Percentiles rank a stretch among this genome's conserved stretches.
Conservation (phyloP, 2,329 filamentous ascomycete species). For the Sporothrix pallida region DNA sequence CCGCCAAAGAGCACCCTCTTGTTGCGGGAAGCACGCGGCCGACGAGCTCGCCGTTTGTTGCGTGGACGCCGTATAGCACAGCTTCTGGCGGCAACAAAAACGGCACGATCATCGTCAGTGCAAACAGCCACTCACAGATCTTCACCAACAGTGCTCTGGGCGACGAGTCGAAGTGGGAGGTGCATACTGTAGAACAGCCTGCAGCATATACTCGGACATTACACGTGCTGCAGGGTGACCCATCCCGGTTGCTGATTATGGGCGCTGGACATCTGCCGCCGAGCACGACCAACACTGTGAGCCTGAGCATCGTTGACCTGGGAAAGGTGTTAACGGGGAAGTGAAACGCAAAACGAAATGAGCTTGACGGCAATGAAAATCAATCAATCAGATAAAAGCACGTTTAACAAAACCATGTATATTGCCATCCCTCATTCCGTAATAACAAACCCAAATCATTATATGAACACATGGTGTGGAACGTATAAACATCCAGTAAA, state of each 20-base stretch:
- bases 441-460: constrained; percentile 15
- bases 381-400: neutral
- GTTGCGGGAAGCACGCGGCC: constrained; percentile 44
- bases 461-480: constrained; percentile 7
- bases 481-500: neutral
- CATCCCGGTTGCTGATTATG: constrained; percentile 51
- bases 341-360: too few relatives aligned
- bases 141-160: constrained; percentile 53
- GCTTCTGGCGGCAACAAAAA: constrained; percentile 52
- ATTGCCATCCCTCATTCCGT: neutral
- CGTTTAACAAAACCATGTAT: neutral
- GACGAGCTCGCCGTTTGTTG: constrained; percentile 51
- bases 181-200: constrained; percentile 46
- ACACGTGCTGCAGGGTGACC: constrained; percentile 46
- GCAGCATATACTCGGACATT: constrained; percentile 49
- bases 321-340: constrained; percentile 31
- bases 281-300: constrained; percentile 53
- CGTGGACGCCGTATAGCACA: constrained; percentile 53
- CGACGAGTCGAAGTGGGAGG: constrained; percentile 48
- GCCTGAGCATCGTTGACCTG: constrained; percentile 46
- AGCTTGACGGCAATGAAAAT: too few relatives aligned
- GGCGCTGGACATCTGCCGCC: constrained; percentile 55
- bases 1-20: constrained; percentile 45
- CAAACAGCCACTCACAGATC: constrained; percentile 48
- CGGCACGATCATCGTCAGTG: constrained; percentile 53